Evolutionary conservation across 148 eudicot genomes (phyloP).

Genomic region (Mesembryanthemum crystallinum): DNA sequence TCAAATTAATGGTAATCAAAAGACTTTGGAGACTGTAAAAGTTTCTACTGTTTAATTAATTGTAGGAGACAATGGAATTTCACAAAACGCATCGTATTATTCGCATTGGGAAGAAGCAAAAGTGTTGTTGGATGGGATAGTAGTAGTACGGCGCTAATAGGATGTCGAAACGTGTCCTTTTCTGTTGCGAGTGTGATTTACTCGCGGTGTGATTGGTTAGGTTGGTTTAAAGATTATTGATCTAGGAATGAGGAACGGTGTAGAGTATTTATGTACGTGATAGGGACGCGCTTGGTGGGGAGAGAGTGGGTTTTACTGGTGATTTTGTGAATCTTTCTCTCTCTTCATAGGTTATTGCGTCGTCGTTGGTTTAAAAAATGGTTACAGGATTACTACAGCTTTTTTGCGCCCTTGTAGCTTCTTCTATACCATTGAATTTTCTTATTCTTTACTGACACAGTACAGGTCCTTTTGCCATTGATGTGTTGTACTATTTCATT

Average conservation of each 20-base stretch:
- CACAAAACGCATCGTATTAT: neutral
- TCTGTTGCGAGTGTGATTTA: neutral
- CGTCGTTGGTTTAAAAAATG: neutral
- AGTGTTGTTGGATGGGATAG: neutral
- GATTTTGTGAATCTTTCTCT: no score
- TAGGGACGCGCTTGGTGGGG: neutral
- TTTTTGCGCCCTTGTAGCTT: no score
- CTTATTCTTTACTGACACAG: neutral
- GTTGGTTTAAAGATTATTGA: neutral
- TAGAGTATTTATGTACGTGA: neutral
- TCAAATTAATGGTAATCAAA: neutral
- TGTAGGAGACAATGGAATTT: neutral
- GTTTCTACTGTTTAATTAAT: neutral
- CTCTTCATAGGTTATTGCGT: neutral
- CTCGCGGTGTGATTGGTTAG: constrained; percentile 9
- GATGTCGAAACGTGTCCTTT: constrained; percentile 12
- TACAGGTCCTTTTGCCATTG: neutral
- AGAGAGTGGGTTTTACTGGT: neutral
- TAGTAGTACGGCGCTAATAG: constrained; percentile 5
- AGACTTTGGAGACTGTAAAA: neutral
- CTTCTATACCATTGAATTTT: no score
- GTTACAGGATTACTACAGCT: neutral
- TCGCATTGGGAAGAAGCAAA: constrained; percentile 19
- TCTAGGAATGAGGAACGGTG: no score
- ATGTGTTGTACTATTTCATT: no score